Base-by-base conservation (phyloP, 1,284 basidiomycete genomes). In the Ganoderma sp. region DNA sequence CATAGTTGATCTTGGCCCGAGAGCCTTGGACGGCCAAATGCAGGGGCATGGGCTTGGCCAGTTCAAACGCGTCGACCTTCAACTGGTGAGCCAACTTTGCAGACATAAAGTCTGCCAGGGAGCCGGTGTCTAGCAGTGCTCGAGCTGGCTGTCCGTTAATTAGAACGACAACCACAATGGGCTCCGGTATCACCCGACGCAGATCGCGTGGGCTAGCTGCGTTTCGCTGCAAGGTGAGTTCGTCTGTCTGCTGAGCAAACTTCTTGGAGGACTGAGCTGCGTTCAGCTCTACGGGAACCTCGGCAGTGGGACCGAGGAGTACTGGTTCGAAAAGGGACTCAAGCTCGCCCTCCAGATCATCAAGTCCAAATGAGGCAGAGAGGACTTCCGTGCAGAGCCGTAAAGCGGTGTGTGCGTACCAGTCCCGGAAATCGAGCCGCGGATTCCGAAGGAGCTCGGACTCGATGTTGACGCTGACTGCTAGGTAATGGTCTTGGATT, bases 61-160 rank as follows among this genome's bases (percentile, higher is more conserved):
- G 58, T 2, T 69, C 63, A 0, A 73, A 64, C 0, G 63, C 34
- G 17, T 63, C 61, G 0, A 80, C 10, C 2, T 73, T 67, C 0
- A 82, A 63, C 54, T 82, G 79, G 48, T 83, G 79, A 0, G 73
- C 81, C 1, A 83, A 25, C 1, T 69, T 78, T 0, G 76, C 78
- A 8, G 79, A 83, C 62, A 84, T 75, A 57, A 84, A 80, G 52
- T 84, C 79, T 0, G 76, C 75, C 0, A 82, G 71, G 0, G 81
- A 83, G 1, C 80, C 79, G 0, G 76, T 70, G 52, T 83, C 78
- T 0, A 83, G 22, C 17, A 83, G 59, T 0, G 79, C 79, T 0
- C 70, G 37, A 0, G 71, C 73, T 0, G 77, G 74, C 1, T 78
- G 70, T 0, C 78, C 80, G 68, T 82, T 79, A 0, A 84, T 61